Evolutionary conservation across 2,329 filamentous ascomycete species (phyloP).

Genomic region (Mycogone perniciosa): DNA sequence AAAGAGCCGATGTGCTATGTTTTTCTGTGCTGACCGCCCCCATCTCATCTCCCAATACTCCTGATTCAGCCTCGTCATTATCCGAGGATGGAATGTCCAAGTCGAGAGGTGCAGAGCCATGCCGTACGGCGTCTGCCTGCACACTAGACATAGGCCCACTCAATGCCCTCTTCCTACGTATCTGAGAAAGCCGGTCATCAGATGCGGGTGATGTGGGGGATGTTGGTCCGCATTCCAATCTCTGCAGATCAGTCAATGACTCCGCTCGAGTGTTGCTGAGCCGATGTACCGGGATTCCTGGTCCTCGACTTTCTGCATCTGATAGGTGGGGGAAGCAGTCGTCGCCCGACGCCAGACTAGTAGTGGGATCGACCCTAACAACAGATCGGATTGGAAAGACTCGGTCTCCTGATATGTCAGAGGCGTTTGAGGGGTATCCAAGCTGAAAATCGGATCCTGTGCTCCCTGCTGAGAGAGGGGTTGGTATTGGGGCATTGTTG

Average conservation of each 20-base stretch:
- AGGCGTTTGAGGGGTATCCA: conserved; percentile 24
- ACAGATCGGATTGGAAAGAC: conserved; percentile 81
- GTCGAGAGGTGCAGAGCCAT: conserved; percentile 30
- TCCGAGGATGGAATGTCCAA: conserved; percentile 28
- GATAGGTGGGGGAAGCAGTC: conserved; percentile 32
- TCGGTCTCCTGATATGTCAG: conserved; percentile 46
- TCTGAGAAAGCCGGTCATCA: conserved; percentile 17
- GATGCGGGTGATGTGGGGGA: conserved; percentile 17
- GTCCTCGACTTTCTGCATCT: conserved; percentile 25
- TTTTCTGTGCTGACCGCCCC: not conserved
- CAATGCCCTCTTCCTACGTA: conserved; percentile 29
- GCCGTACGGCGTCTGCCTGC: conserved; percentile 38
- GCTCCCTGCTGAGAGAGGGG: conserved; percentile 36
- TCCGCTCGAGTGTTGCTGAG: conserved; percentile 26
- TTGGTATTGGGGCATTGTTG: conserved; percentile 10
- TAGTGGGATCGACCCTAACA: conserved; percentile 59
- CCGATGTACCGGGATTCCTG: conserved; percentile 24
- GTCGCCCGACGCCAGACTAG: conserved; percentile 33
- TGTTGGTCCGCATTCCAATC: conserved; percentile 21
- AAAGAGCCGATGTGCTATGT: conserved; percentile 16
- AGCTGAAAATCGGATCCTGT: conserved; percentile 35
- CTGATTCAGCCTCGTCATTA: conserved; percentile 26
- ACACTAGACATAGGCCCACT: conserved; percentile 38
- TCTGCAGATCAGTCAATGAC: conserved; percentile 21
- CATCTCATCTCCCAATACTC: conserved; percentile 1